Evolutionary conservation across 371 early-diverging fungal genomes (phyloP), one percentile per base, ranked within the genome.

Genomic region (Mucor lusitanicus): DNA sequence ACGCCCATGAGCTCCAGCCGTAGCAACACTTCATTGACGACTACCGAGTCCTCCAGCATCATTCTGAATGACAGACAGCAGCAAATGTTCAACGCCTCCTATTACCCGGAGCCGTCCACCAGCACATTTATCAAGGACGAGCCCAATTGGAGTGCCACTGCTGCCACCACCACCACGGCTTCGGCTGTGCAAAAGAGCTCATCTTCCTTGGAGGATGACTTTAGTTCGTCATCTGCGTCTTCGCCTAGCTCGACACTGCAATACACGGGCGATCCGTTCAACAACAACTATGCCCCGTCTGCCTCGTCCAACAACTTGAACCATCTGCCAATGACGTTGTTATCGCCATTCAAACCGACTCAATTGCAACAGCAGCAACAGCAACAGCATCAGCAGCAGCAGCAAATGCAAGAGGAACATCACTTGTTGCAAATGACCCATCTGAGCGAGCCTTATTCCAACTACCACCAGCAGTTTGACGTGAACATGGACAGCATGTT

Each of bases 301-400:
- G 65, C 78, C 12, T 66, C 75, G 40, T 75, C 42, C 46, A 32
- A 40, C 46, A 32, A 40, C 25, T 12, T 32, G 7, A 30, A 44
- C 50, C 35, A 37, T 25, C 11, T 37, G 25, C 56, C 78, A 3
- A 64, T 72, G 44, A 78, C 74, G 0, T 46, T 77, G 11, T 63
- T 77, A 28, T 81, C 83, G 9, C 68, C 77, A 19, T 76, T 77
- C 57, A 77, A 78, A 54, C 78, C 81, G 11, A 35, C 58, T 15
- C 64, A 59, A 25, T 70, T 67, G 57, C 60, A 71, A 35, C 58
- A 59, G 37, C 53, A 68, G 25, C 58, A 58, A 23, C 59, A 62
- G 3, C 39, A 39, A 15, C 56, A 54, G 23, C 28, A 27, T 21
- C 17, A 32, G 33, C 28, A 54, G 12, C 54, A 56, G 33, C 32